A percentile compares a stretch with the other conserved stretches of the same genome.
These are phyloP conservation scores for Schizophyllum amplum DNA, from an alignment of 1,284 basidiomycete genomes.

Conservation along the genomic window DNA sequence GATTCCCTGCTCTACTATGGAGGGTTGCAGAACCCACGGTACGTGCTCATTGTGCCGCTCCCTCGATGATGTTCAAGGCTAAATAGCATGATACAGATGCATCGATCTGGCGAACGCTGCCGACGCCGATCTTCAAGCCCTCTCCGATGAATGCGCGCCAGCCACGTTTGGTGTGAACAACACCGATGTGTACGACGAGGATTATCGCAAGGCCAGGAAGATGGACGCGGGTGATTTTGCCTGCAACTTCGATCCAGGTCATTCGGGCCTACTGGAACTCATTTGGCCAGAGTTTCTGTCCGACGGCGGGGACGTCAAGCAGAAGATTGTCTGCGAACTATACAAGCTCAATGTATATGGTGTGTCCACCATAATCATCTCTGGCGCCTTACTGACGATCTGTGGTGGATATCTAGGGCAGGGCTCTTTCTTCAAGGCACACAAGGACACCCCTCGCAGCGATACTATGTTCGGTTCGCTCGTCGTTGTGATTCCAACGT, in stretches of 20 bases:
- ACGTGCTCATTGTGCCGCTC: not conserved
- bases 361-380: not conserved
- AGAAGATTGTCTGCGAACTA: conserved; percentile 13
- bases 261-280: conserved; percentile 4
- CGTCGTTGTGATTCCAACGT: conserved; percentile 29
- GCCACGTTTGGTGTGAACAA: not conserved
- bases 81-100: not conserved
- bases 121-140: not conserved
- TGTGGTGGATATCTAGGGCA: conserved; percentile 14
- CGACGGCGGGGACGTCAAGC: not conserved
- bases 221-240: conserved; percentile 3
- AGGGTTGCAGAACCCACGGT: not conserved
- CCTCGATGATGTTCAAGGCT: not conserved
- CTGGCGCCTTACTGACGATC: not conserved
- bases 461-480: conserved; percentile 25
- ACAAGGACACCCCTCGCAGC: conserved; percentile 22
- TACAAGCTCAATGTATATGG: conserved; percentile 18
- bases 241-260: conserved; percentile 2
- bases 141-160: not conserved
- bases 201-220: conserved; percentile 6
- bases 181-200: conserved; percentile 4
- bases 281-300: conserved; percentile 9
- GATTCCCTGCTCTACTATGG: not conserved
- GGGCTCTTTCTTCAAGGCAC: conserved; percentile 23
- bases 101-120: not conserved